Evolutionary conservation across 1,284 basidiomycete genomes (phyloP), one percentile per base, ranked within the genome.

Genomic region (Sphagnurus paluster): DNA sequence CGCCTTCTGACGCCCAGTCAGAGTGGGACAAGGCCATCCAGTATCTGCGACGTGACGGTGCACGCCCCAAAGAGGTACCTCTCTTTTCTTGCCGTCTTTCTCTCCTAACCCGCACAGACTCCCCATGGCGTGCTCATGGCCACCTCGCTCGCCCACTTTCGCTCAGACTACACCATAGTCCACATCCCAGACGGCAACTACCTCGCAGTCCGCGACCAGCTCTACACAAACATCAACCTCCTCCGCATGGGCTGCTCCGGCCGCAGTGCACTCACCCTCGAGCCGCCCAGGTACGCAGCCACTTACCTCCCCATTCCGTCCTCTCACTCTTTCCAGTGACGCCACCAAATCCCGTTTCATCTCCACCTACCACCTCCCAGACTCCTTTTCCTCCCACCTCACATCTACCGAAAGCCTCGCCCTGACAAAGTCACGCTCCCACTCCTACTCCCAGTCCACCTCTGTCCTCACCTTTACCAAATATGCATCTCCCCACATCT

Each of bases 101-200:
- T 38, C 19, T 33, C 17, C 46, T 13, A 49, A 30, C 33, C 34
- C 24, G 4, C 13, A 30, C 30, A 86, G 79, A 87, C 80, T 16
- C 71, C 75, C n/a, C 67, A 82, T 45, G 88, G 88, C 32, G 67
- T 75, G 11, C 72, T 91, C 53, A 82, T 90, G 78, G 78, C 82
- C 44, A 91, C 88, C n/a, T 90, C 87, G 5, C 76, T 91, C 14
- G 85, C 85, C 34, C 83, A 87, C 66, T 91, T 91, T 62, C 85
- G 85, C 42, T 90, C 87, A 3, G 88, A 91, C 68, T 87, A 82
- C 60, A 87, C 86, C 44, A 87, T 90, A 49, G 84, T 91, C 16
- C 80, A 77, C 48, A 80, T 91, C 44, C 87, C 87, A 0, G 66
- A 73, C 39, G 89, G 89, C 21, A 74, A 84, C 60, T 86, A 83